Conservation (phyloP, 2,329 filamentous ascomycete species). For the Capronia epimyces region DNA sequence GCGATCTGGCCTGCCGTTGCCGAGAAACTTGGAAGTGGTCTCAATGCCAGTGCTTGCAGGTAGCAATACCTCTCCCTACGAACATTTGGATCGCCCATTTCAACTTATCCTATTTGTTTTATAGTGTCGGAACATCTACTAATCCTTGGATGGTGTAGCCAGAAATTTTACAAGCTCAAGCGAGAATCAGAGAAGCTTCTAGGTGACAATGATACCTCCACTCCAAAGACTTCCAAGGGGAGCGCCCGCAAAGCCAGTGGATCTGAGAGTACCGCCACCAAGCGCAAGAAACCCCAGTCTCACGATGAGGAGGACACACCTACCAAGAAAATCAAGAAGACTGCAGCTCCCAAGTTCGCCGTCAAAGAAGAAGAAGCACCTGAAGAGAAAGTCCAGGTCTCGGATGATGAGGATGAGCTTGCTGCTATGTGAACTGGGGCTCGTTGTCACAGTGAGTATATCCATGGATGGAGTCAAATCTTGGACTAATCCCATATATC, state of each 20-base stretch:
- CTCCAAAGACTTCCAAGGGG: not conserved
- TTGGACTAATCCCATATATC: too few relatives aligned
- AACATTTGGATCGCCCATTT: not conserved
- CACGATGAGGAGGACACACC: constrained; percentile 9
- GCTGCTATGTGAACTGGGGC: too few relatives aligned
- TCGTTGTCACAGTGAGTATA: too few relatives aligned
- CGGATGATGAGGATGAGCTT: not conserved
- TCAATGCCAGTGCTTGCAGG: constrained; percentile 26
- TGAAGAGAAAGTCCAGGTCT: not conserved
- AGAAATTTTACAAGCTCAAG: constrained; percentile 30
- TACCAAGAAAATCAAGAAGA: constrained; percentile 8
- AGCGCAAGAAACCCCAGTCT: constrained; percentile 11
- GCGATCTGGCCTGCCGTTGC: constrained; percentile 27
- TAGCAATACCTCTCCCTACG: constrained; percentile 2
- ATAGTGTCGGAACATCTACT: constrained; percentile 2
- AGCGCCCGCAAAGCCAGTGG: constrained; percentile 7
- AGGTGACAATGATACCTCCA: constrained; percentile 3
- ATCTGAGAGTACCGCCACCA: not conserved
- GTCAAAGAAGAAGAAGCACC: constrained; percentile 4
- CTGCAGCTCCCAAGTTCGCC: not conserved
- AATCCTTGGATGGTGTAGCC: constrained; percentile 18
- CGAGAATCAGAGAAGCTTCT: constrained; percentile 24
- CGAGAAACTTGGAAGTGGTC: constrained; percentile 21
- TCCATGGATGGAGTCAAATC: too few relatives aligned
- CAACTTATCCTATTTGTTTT: not conserved